Evolutionary conservation across 495 filamentous ascomycete species (phyloP), one percentile per base, ranked within the genome.

Genomic region (Annulohypoxylon nitens): DNA sequence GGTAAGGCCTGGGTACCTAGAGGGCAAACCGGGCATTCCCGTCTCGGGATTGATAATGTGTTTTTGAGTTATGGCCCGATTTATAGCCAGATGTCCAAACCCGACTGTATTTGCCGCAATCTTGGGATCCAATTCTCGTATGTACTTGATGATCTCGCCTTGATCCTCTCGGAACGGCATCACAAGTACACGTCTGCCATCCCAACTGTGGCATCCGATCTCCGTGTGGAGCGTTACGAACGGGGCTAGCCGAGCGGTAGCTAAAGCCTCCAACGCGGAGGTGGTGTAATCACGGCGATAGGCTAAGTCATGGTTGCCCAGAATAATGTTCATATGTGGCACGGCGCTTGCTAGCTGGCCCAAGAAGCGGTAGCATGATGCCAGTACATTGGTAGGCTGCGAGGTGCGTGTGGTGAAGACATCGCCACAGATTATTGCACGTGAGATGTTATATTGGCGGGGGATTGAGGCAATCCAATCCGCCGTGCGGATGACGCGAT

Each of bases 231-330:
- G 55, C 34, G 76, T 73, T 6, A 76, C 51, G 30, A 73, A 76
- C 4, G 75, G 78, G 23, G 67, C 61, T 9, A 79, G 25, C 9
- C 69, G 78, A 37, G 14, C 50, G n/a, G 75, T 80, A 41, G 76
- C 73, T 9, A 81, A 69, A n/a, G 70, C 76, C 37, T 81, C 78
- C 26, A 81, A 69, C 18, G 78, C 74, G 1, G 78, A 76, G 11
- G 77, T 77, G 51, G 67, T 47, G 55, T 76, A 78, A 41, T 78
- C 77, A 26, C 70, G 77, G 20, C 75, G 75, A 50, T 79, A 78
- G 53, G 79, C 77, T 23, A 81, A 73, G 51, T 80, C 79, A 71
- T 81, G 78, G 41, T 81, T 81, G 25, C 79, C 79, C 33, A 81
- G 61, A 8, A 81, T 55, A 53, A 81, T 67, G 48, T 81, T 74